phyloP scores from a whole-genome alignment of 306 rosid genomes.

The Trifolium subterraneum region DNA sequence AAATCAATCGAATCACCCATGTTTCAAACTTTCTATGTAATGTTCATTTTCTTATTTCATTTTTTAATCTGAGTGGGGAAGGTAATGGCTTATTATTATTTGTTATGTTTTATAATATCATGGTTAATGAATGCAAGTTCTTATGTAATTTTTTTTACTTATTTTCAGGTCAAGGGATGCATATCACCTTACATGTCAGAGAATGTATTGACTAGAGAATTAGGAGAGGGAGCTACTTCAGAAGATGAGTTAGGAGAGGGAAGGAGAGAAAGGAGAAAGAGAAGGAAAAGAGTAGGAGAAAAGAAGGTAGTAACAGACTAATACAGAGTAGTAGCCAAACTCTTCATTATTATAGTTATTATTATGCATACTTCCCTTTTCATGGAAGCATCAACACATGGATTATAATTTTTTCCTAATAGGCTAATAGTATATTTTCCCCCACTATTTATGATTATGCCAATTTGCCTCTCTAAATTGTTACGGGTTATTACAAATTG shows the following conservation, averaged over 20 bases:
- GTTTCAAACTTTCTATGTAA: constrained; percentile 10
- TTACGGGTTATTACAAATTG: not conserved
- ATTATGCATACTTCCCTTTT: not conserved
- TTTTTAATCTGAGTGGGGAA: not conserved
- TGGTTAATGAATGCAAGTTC: not conserved
- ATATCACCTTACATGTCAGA: constrained; percentile 73
- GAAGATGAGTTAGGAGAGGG: too few species aligned
- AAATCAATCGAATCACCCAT: not conserved
- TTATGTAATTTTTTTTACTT: constrained; percentile 13
- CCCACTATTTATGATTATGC: not conserved
- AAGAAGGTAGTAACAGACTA: too few species aligned
- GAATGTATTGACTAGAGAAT: constrained; percentile 39
- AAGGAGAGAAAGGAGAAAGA: too few species aligned
- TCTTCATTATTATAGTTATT: too few species aligned
- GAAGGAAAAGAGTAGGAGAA: too few species aligned
- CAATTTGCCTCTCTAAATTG: not conserved
- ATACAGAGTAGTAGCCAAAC: too few species aligned
- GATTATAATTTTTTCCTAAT: not conserved
- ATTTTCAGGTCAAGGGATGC: constrained; percentile 78
- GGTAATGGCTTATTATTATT: constrained; percentile 3
- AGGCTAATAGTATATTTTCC: not conserved
- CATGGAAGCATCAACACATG: not conserved
- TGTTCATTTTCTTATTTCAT: not conserved
- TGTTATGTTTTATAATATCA: not conserved
- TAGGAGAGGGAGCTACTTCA: too few species aligned